Conservation (phyloP, 139 green algal species). For the Chlorella sp. region DNA sequence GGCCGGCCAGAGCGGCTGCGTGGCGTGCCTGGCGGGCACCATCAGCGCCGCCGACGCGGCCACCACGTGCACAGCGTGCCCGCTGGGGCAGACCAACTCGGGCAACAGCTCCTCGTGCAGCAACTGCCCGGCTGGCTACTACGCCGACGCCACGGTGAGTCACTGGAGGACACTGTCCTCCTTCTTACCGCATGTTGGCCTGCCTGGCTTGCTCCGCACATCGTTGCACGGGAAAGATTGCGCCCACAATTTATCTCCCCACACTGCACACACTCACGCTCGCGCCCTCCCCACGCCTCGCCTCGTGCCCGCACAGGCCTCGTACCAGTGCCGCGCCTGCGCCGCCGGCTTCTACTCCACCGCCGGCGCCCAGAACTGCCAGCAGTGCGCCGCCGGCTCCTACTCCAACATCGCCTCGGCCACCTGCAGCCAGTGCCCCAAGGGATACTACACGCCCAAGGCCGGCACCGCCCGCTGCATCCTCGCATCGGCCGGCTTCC, state of each 20-base stretch:
- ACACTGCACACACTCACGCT: no score
- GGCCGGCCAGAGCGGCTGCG: not conserved
- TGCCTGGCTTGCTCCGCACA: no score
- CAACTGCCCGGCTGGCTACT: not conserved
- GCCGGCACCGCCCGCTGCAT: constrained; percentile 2
- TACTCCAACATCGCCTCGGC: not conserved
- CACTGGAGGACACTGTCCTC: no score
- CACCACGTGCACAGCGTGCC: not conserved
- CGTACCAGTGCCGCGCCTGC: not conserved
- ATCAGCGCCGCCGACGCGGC: not conserved
- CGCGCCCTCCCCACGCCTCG: no score
- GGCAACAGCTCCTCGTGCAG: not conserved
- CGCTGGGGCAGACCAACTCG: not conserved
- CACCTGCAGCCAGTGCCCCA: not conserved
- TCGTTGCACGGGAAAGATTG: no score
- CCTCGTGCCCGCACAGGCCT: no score
- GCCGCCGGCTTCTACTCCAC: not conserved
- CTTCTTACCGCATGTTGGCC: no score
- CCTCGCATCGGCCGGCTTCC: not conserved
- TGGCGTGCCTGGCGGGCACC: not conserved
- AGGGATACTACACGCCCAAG: not conserved
- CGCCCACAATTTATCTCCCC: no score
- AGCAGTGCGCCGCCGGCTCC: not conserved
- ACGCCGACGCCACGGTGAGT: no score
- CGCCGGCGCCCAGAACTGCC: not conserved